Percentiles rank a stretch among this genome's conserved stretches.
Conservation (phyloP, 2,329 filamentous ascomycete genomes). For the Lojkania enalia region DNA sequence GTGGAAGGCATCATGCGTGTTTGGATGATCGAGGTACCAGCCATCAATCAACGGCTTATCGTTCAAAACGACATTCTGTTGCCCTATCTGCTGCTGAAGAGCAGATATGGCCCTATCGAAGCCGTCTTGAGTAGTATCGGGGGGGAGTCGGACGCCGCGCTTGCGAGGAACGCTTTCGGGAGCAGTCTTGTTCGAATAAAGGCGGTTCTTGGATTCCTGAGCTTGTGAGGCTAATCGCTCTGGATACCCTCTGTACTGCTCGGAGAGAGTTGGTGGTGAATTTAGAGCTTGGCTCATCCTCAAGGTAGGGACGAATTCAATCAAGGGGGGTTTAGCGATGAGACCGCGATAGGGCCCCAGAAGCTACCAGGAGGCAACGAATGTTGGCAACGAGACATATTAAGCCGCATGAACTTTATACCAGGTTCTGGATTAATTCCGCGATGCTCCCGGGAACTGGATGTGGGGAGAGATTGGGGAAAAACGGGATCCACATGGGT, state of each 20-base stretch:
- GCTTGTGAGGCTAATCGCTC: slow-evolving; percentile 15
- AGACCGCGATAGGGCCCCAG: no score
- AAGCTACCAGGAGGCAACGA: no score
- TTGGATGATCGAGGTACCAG: slow-evolving; percentile 26
- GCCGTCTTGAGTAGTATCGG: slow-evolving; percentile 18
- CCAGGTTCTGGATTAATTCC: background rate
- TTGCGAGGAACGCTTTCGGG: slow-evolving; percentile 21
- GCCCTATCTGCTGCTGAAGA: slow-evolving; percentile 12
- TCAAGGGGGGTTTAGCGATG: no score
- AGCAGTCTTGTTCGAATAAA: slow-evolving; percentile 21
- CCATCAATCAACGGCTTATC: slow-evolving; percentile 23
- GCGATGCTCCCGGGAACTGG: background rate
- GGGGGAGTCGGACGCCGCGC: slow-evolving; percentile 19
- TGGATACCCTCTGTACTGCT: slow-evolving; percentile 22
- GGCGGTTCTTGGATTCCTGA: slow-evolving; percentile 17
- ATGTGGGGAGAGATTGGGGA: background rate
- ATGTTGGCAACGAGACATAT: no score
- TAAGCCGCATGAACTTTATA: no score
- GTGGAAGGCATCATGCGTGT: slow-evolving; percentile 30
- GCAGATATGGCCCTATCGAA: slow-evolving; percentile 21
- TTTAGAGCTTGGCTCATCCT: slow-evolving; percentile 13
- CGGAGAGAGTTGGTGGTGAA: slow-evolving; percentile 19
- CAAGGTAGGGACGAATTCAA: no score
- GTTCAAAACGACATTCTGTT: slow-evolving; percentile 21
- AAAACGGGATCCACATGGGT: no score